phyloP scores from a whole-genome alignment of 2,329 filamentous ascomycete genomes.

The Paraphoma chrysanthemicola region DNA sequence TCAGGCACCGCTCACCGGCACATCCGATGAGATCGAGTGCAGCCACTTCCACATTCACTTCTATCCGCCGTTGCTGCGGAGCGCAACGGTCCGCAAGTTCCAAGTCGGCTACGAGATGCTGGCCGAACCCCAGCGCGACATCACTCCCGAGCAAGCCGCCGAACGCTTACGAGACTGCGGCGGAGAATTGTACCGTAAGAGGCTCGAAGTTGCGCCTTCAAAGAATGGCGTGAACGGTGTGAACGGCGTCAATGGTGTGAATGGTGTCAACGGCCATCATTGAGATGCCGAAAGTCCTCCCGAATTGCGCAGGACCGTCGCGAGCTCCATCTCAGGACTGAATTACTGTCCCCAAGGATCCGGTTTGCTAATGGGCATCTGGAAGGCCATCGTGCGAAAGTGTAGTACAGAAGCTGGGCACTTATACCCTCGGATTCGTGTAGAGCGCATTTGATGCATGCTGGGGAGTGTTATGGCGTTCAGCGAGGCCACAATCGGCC shows the following conservation, averaged over 20 bases:
- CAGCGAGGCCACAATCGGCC: not conserved
- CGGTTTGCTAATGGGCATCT: not conserved
- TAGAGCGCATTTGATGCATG: slow-evolving; percentile 5
- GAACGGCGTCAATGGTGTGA: slow-evolving; percentile 18
- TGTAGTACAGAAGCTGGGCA: not conserved
- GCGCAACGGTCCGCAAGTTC: slow-evolving; percentile 94
- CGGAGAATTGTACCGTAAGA: slow-evolving; percentile 83
- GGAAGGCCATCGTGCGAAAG: not conserved
- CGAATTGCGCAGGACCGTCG: not conserved
- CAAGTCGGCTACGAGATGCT: slow-evolving; percentile 95
- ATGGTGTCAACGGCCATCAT: slow-evolving; percentile 21
- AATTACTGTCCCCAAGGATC: too few relatives aligned
- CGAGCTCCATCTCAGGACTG: not conserved
- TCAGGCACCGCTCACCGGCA: slow-evolving; percentile 87
- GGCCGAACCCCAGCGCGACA: slow-evolving; percentile 97
- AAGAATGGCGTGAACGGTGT: slow-evolving; percentile 25
- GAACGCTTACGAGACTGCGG: slow-evolving; percentile 76
- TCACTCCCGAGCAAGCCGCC: slow-evolving; percentile 95
- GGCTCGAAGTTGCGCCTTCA: slow-evolving; percentile 18
- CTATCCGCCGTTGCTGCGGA: slow-evolving; percentile 90
- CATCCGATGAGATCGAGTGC: slow-evolving; percentile 80
- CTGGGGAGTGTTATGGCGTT: slow-evolving; percentile 1
- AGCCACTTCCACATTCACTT: slow-evolving; percentile 98
- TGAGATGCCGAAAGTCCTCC: not conserved
- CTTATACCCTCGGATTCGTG: slow-evolving; percentile 1